phyloP scores from a whole-genome alignment of 228 moss, liverwort and hornwort genomes.

The Sphagnum fallax region DNA sequence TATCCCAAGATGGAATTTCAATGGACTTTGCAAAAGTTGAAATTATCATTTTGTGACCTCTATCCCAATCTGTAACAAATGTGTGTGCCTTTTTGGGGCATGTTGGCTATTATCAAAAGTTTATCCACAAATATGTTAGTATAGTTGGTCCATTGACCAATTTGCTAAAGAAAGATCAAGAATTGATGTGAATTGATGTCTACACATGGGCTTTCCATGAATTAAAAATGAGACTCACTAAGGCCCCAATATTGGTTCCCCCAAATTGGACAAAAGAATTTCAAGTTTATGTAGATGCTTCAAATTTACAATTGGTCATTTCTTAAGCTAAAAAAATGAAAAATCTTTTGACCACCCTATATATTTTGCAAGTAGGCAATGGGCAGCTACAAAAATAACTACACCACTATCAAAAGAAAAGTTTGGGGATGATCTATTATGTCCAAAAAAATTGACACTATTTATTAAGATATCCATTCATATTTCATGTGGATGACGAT shows the following conservation, averaged over 20 bases:
- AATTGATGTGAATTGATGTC: background rate
- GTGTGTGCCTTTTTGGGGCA: conserved; percentile 5
- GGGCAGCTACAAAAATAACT: background rate
- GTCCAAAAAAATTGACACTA: background rate
- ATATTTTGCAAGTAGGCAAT: conserved; percentile 5
- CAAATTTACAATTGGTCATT: background rate
- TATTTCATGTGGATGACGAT: background rate
- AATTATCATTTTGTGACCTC: conserved; percentile 1
- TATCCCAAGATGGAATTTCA: conserved; percentile 2
- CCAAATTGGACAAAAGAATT: background rate
- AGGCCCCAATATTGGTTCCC: background rate
- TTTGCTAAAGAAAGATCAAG: background rate
- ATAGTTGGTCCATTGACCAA: background rate
- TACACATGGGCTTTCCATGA: background rate
- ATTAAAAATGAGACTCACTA: background rate
- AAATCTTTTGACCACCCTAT: background rate
- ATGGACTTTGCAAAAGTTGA: conserved; percentile 3
- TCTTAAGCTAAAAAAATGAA: background rate
- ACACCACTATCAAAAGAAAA: background rate
- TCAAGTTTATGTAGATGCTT: conserved; percentile 1
- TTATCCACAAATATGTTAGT: background rate
- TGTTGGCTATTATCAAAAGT: background rate
- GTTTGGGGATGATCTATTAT: background rate
- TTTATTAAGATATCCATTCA: conserved; percentile 2
- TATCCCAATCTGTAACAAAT: background rate